Evolutionary conservation across 768 basidiomycete genomes (phyloP).

Genomic region (Pisolithus microcarpus): DNA sequence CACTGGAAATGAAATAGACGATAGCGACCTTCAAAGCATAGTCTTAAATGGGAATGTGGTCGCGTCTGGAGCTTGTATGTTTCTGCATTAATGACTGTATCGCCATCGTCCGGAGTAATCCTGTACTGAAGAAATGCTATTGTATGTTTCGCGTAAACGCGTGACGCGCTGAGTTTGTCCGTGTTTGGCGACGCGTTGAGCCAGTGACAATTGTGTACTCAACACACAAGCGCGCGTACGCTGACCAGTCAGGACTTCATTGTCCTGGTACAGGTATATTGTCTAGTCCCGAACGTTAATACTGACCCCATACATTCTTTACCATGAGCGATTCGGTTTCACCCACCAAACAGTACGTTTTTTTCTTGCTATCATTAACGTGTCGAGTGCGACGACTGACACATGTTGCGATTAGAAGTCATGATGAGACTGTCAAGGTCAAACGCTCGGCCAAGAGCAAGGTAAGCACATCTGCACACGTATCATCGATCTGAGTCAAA

Average conservation of each 20-base stretch:
- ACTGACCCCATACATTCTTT: constrained; percentile 23
- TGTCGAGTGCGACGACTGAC: constrained; percentile 1
- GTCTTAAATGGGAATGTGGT: no score
- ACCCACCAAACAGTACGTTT: constrained; percentile 14
- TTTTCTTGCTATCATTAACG: neutral
- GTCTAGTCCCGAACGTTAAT: neutral
- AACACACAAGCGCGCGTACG: neutral
- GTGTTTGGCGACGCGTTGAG: constrained; percentile 15
- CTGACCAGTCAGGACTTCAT: constrained; percentile 6
- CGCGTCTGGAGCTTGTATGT: neutral
- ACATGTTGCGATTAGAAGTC: constrained; percentile 9
- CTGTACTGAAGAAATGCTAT: neutral
- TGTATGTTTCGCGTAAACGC: neutral
- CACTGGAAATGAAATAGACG: neutral
- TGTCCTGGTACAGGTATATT: constrained; percentile 11
- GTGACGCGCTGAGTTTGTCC: constrained; percentile 10
- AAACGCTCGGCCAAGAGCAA: constrained; percentile 7
- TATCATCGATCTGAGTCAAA: neutral
- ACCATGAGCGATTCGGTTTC: constrained; percentile 21
- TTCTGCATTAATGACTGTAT: neutral
- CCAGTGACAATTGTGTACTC: neutral
- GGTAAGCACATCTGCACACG: constrained; percentile 10
- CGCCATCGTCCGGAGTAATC: neutral
- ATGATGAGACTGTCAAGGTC: constrained; percentile 5
- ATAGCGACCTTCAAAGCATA: neutral